Evolutionary conservation across 2,329 filamentous ascomycete genomes (phyloP).

Genomic region (Penicillium sp.): DNA sequence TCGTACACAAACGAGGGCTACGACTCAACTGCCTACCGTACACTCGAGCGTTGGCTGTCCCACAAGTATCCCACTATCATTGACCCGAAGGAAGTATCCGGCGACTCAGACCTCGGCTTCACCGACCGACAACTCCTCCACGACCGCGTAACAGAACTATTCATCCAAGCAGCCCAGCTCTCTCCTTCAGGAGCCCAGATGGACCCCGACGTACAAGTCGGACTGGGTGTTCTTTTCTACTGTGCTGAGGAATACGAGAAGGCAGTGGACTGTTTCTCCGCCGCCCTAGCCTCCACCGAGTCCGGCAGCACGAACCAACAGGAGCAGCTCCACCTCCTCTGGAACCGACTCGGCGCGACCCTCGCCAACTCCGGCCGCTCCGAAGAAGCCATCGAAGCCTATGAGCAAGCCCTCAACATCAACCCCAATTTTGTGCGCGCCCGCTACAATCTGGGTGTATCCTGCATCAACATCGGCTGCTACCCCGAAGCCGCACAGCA

Average conservation of each 20-base stretch:
- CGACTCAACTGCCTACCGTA: conserved; percentile 93
- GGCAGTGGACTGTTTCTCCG: conserved; percentile 95
- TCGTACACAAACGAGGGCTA: conserved; percentile 99
- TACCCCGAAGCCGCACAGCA: conserved; percentile 91
- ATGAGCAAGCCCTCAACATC: conserved; percentile 85
- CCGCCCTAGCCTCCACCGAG: conserved; percentile 83
- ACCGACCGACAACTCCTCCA: conserved; percentile 89
- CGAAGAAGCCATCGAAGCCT: conserved; percentile 95
- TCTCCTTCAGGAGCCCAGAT: conserved; percentile 91
- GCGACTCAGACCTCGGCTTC: conserved; percentile 83
- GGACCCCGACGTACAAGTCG: conserved; percentile 98
- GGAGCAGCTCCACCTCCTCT: conserved; percentile 87
- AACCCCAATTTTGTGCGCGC: conserved; percentile 96
- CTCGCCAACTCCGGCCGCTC: conserved; percentile 90
- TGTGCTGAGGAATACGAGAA: conserved; percentile 97
- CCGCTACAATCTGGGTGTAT: conserved; percentile 93
- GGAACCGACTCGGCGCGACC: conserved; percentile 95
- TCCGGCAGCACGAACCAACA: conserved; percentile 78
- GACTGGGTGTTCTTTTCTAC: conserved; percentile 94
- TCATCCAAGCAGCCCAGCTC: conserved; percentile 88
- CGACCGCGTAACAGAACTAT: conserved; percentile 83
- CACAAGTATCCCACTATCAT: conserved; percentile 87
- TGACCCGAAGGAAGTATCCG: conserved; percentile 68
- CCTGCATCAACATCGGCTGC: conserved; percentile 96
- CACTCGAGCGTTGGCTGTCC: conserved; percentile 94